Percentiles rank a stretch among this genome's conserved stretches.
phyloP scores from a whole-genome alignment of 805 yeast genomes.

The Ogataea nakhonphanomensis region DNA sequence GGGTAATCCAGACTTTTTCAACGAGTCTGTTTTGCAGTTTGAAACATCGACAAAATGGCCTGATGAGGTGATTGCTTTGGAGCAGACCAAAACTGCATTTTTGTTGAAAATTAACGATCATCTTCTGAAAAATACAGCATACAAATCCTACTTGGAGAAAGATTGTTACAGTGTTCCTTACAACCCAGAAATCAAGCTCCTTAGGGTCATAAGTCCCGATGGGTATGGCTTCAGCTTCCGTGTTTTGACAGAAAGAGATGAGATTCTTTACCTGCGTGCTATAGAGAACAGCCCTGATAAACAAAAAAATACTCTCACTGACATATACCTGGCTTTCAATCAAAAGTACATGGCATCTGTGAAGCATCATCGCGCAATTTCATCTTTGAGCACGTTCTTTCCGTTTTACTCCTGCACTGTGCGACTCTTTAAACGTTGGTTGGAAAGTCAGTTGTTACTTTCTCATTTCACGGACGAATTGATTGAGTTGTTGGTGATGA shows the following conservation, averaged over 20 bases:
- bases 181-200: constrained; percentile 52
- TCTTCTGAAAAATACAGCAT: constrained; percentile 49
- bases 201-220: constrained; percentile 76
- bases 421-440: constrained; percentile 84
- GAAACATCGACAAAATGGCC: constrained; percentile 96
- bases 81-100: constrained; percentile 88
- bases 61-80: constrained; percentile 79
- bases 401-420: constrained; percentile 76
- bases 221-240: constrained; percentile 84
- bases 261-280: constrained; percentile 66
- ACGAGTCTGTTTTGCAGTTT: constrained; percentile 78
- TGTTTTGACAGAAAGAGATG: constrained; percentile 82
- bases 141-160: constrained; percentile 56
- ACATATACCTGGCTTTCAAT: constrained; percentile 59
- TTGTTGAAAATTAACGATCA: constrained; percentile 58
- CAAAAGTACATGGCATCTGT: constrained; percentile 63
- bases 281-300: constrained; percentile 63
- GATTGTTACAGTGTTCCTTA: constrained; percentile 65
- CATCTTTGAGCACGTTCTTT: constrained; percentile 65
- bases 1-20: constrained; percentile 73
- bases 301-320: constrained; percentile 54
- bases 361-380: constrained; percentile 78
- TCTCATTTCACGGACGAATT: constrained; percentile 74
- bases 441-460: constrained; percentile 74
- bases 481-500: constrained; percentile 76